A percentile compares a stretch with the other conserved stretches of the same genome.
Evolutionary conservation across 345 rosid genomes (phyloP).

Genomic region (Pistacia atlantica): DNA sequence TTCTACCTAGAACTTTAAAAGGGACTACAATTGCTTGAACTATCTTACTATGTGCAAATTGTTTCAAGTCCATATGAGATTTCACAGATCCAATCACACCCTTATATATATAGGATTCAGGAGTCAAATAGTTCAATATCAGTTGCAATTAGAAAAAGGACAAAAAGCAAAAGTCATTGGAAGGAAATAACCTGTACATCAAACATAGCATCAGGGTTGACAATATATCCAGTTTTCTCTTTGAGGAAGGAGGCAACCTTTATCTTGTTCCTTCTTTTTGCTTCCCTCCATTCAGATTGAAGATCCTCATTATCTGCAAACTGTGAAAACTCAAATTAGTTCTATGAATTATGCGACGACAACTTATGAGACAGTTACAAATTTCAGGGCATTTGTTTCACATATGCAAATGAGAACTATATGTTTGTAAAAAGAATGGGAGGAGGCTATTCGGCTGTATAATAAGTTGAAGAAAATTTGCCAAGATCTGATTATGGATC

Average conservation of each 20-base stretch:
- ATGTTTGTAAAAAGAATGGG: no score
- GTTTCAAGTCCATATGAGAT: background rate
- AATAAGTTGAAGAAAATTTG: no score
- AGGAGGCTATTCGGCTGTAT: no score
- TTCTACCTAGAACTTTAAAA: no score
- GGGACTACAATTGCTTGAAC: background rate
- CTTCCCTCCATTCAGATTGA: conserved; percentile 59
- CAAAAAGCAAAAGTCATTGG: background rate
- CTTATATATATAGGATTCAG: no score
- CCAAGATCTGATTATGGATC: no score
- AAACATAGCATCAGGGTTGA: conserved; percentile 64
- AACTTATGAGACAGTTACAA: background rate
- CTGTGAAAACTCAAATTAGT: conserved; percentile 29
- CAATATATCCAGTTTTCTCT: conserved; percentile 55
- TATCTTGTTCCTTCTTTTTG: conserved; percentile 59
- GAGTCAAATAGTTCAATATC: no score
- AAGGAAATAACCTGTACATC: conserved; percentile 52
- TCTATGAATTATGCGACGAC: background rate
- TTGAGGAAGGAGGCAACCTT: conserved; percentile 56
- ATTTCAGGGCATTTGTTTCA: background rate
- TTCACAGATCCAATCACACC: background rate
- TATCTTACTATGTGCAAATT: background rate
- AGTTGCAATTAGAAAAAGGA: background rate
- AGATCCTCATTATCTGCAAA: conserved; percentile 57
- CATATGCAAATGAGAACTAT: background rate